Evolutionary conservation across 768 basidiomycete species (phyloP), one percentile per base, ranked within the genome.

Genomic region (Hypsizygus marmoreus): DNA sequence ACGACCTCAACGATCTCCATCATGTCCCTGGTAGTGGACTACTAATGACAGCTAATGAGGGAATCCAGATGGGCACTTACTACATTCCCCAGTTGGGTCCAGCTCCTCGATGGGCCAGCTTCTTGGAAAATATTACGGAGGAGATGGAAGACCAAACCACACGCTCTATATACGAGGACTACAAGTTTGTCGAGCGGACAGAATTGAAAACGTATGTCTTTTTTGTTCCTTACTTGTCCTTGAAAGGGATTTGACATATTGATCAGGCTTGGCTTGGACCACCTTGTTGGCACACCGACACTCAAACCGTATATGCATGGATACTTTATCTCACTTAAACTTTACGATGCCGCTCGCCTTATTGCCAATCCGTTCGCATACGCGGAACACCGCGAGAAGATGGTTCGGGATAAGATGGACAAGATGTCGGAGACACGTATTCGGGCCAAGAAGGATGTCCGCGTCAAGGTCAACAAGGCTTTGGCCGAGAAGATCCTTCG

Each of bases 301-400:
- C 89, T 98, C 75, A 95, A 95, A 67, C 97, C 97, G 4, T 99
- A 98, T 70, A 97, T 99, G 95, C 97, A 99, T 67, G 97, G 97
- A 32, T 98, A 95, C 81, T 98, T 99, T 73, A 68, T 97, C 51
- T 91, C 94, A 4, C 84, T 98, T 68, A 91, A 93, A 59, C 81
- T 98, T 4, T 98, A 98, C 72, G 91, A 95, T 57, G 88, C 95
- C 40, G 97, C 97, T 2, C 86, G 95, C 24, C 80, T 95, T 53
- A 94, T 98, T 55, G 87, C 93, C 45, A 97, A 98, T 71, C 97
- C 97, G 2, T 95, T 92, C 63, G 92, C 87, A 8, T 97, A 98
- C 64, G 85, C 84, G 30, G 97, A 99, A 60, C 86, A 97, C 65
- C 87, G 93, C 52, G 93, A 95, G 65, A 86, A 85, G 59, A 70